These are phyloP conservation scores for Colletotrichum neosansevieriae DNA, from an alignment of 2,329 filamentous ascomycete genomes.

Conservation along the genomic window DNA sequence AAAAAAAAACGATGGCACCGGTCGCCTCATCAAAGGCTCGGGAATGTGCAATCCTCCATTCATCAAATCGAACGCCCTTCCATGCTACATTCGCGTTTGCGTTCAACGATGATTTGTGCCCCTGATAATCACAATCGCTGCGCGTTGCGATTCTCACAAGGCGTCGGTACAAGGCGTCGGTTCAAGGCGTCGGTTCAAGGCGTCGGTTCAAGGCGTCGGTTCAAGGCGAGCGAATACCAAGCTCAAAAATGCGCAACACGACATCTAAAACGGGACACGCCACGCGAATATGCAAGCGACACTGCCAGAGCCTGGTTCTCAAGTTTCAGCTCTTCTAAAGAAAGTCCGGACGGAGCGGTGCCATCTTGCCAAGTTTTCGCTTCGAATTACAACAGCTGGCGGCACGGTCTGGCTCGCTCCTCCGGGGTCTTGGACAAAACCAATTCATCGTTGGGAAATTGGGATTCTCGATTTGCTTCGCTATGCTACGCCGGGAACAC, in stretches of 20 bases:
- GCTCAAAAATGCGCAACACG: slow-evolving; percentile 6
- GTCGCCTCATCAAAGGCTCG: slow-evolving; percentile 4
- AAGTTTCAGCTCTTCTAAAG: slow-evolving; percentile 25
- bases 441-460: slow-evolving; percentile 23
- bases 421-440: slow-evolving; percentile 1
- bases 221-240: background rate
- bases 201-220: too few relatives aligned
- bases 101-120: slow-evolving; percentile 5
- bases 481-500: slow-evolving; percentile 21
- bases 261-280: slow-evolving; percentile 35
- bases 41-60: slow-evolving; percentile 26
- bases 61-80: slow-evolving; percentile 26
- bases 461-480: slow-evolving; percentile 26
- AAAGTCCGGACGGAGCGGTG: slow-evolving; percentile 22
- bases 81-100: background rate
- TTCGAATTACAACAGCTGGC: background rate
- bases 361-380: background rate
- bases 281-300: slow-evolving; percentile 21
- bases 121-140: slow-evolving; percentile 13
- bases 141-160: slow-evolving; percentile 11
- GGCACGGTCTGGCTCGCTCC: slow-evolving; percentile 7
- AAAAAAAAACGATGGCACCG: background rate
- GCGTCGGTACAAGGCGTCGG: too few relatives aligned
- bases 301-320: slow-evolving; percentile 10
- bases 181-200: too few relatives aligned